Conservation (phyloP, 2,329 filamentous ascomycete genomes). For the Claviceps sp. region DNA sequence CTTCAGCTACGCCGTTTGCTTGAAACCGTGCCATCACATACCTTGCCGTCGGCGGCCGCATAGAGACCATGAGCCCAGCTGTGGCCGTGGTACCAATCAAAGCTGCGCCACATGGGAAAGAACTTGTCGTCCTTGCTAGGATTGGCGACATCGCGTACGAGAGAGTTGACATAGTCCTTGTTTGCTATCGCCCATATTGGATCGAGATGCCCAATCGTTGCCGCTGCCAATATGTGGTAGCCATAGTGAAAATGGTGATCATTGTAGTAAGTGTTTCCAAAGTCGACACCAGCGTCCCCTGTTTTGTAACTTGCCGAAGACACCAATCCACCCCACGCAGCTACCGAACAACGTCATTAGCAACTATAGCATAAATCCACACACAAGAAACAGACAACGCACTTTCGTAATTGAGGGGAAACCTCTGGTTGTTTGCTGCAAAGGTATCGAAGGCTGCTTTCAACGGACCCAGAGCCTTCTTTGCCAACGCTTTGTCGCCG, state of each 20-base stretch:
- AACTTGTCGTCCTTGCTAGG: constrained; percentile 54
- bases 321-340: constrained; percentile 67
- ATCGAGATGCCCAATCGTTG: constrained; percentile 70
- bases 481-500: constrained; percentile 41
- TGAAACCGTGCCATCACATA: constrained; percentile 9
- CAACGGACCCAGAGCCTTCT: constrained; percentile 44
- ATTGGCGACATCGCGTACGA: constrained; percentile 76
- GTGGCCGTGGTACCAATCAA: constrained; percentile 93
- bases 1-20: not conserved
- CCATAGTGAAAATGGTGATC: constrained; percentile 68
- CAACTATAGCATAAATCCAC: not conserved
- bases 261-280: constrained; percentile 81
- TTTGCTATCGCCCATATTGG: constrained; percentile 60
- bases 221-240: constrained; percentile 80
- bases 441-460: constrained; percentile 56
- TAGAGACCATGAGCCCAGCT: constrained; percentile 80
- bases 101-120: constrained; percentile 72
- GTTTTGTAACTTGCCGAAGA: constrained; percentile 61
- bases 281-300: constrained; percentile 60
- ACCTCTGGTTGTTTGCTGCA: constrained; percentile 52
- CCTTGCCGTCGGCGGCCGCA: constrained; percentile 59
- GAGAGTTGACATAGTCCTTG: constrained; percentile 65
- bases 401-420: constrained; percentile 52
- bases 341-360: constrained; percentile 17
- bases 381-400: constrained; percentile 14